Conservation (phyloP, 345 rosid species). For the Syzygium aqueum region DNA sequence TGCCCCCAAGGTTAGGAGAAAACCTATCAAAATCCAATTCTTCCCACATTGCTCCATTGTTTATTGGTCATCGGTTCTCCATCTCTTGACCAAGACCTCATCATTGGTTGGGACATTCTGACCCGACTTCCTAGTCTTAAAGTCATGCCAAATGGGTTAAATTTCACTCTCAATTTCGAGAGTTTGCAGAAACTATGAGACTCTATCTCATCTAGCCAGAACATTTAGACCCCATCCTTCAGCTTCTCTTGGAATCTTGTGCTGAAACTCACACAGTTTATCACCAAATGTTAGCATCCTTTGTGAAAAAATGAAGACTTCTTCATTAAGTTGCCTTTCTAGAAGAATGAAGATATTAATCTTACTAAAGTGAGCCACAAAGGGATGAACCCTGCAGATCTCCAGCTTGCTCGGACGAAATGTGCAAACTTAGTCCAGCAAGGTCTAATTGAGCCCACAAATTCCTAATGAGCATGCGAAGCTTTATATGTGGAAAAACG, state of each 20-base stretch:
- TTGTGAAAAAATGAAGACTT: background rate
- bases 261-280: background rate
- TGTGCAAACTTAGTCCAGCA: background rate
- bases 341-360: background rate
- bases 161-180: background rate
- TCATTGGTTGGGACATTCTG: no score
- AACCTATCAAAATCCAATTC: background rate
- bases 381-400: background rate
- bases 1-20: background rate
- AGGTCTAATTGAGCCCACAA: background rate
- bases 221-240: no score
- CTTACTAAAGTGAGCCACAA: background rate
- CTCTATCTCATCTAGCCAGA: background rate
- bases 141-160: background rate
- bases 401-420: background rate
- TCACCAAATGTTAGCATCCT: background rate
- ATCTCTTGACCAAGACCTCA: no score
- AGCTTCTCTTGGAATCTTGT: background rate
- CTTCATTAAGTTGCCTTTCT: background rate
- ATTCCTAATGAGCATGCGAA: background rate
- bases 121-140: background rate
- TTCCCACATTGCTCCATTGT: background rate
- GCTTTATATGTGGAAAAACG: background rate
- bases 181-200: no score
- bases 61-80: no score